Base-by-base conservation (phyloP, 1,284 basidiomycete species). In the Ceratobasidium sp. region DNA sequence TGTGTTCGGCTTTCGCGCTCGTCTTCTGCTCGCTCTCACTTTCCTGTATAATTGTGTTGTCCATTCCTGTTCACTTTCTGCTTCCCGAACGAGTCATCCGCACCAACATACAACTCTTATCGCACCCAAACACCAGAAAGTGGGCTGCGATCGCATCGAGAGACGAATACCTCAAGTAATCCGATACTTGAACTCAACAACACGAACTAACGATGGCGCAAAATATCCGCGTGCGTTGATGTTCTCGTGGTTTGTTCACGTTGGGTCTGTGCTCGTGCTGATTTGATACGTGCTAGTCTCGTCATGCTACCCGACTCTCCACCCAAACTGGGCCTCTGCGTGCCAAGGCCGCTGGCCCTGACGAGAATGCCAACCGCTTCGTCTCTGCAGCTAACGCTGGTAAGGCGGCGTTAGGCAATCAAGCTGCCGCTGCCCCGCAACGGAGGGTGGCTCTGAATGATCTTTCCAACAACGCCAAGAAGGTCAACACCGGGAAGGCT, bases 41-140 rank as follows among this genome's bases (percentile, higher is more conserved):
- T 71, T 71, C 66, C 66, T 71, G 66, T 71, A 71, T 71, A 71
- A 34, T 71, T 71, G 66, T 41, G 54, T 71, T 71, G 46, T 54
- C 54, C 53, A 71, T 71, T 71, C 53, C 66, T 71, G 66, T 71
- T 71, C 54, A 53, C 66, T 59, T 71, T 71, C 56, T 71, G 66
- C 66, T 71, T 71, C 66, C 43, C 59, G 29, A 71, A 54, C 66
- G 66, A 71, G 66, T 59, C 66, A 39, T 71, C 29, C 34, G 54
- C 54, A 71, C 66, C 66, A 71, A 54, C 66, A 58, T 62, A 58
- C 65, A 69, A 69, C 65, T 69, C 65, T 56, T 51, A 69, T 53
- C 31, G 66, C 66, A 46, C 59, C 59, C 59, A 19, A 62, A 43
- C 59, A 46, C 59, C 41, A 59, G n/a, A 22, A 71, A 34, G 14